Conservation (phyloP, 2,329 filamentous ascomycete species). For the Talaromyces sp. region DNA sequence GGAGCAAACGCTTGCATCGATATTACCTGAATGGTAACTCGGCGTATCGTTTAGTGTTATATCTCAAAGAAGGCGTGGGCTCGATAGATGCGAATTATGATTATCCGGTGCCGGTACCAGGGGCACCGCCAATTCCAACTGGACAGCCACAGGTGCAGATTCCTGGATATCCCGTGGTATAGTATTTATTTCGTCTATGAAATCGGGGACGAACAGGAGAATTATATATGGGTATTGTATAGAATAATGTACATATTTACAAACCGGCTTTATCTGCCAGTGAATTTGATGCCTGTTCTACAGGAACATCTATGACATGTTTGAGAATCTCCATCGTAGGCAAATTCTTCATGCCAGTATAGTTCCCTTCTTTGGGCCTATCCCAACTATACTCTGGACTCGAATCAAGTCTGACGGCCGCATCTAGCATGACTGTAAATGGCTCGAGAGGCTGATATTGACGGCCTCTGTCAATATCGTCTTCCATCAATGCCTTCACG, state of each 20-base stretch:
- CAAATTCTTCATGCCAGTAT: constrained; percentile 13
- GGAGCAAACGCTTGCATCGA: constrained; percentile 87
- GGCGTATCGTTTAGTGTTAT: constrained; percentile 81
- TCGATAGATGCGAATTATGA: constrained; percentile 40
- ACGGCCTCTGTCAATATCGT: constrained; percentile 28
- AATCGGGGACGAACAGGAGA: background rate
- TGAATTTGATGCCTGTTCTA: constrained; percentile 15
- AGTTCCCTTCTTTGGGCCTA: background rate
- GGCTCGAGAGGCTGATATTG: constrained; percentile 24
- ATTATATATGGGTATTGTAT: background rate
- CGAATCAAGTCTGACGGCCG: constrained; percentile 32
- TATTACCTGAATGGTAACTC: constrained; percentile 98
- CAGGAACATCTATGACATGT: constrained; percentile 33
- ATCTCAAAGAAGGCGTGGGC: constrained; percentile 62
- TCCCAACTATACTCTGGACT: constrained; percentile 4
- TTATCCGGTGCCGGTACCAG: constrained; percentile 18
- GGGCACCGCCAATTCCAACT: background rate
- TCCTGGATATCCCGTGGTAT: background rate
- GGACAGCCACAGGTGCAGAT: background rate
- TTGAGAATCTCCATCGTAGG: constrained; percentile 31
- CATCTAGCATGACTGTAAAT: constrained; percentile 34
- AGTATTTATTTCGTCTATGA: too few species aligned
- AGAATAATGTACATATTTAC: constrained; percentile 11
- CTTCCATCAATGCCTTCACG: constrained; percentile 26
- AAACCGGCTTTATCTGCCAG: background rate